Evolutionary conservation across 257 asterid genomes (phyloP), one percentile per base, ranked within the genome.

Genomic region (Jacaranda copaia): DNA sequence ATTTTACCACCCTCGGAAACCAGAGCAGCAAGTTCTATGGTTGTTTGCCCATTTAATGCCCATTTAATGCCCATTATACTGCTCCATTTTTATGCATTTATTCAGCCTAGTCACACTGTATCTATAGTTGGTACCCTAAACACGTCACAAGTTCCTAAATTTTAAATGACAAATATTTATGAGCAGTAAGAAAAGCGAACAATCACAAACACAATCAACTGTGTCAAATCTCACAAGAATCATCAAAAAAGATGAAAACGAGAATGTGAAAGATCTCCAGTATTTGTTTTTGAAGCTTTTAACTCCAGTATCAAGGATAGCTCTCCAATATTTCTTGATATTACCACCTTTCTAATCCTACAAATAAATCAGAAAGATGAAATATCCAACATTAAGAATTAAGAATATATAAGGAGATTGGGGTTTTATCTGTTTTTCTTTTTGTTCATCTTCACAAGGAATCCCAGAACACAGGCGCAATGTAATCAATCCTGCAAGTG

Each of bases 221-320:
- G 57, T 51, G 43, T 40, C 71, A 36, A 53, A 67, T n/a, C 19
- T n/a, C 71, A 68, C 55, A n/a, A n/a, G 36, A 62, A 16, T 51
- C 42, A 52, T 16, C n/a, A n/a, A n/a, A n/a, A n/a, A 8, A 35
- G 35, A 67, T 15, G 20, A 51, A 75, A 16, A 46, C 53, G 48
- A 40, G 3, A 64, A 40, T 5, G 72, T 60, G 42, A 65, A 72
- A 79, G 71, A 66, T 66, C 60, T 69, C 42, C 38, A 76, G 42
- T 48, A 39, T 36, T 8, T 16, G 66, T 51, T 74, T 16, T 43
- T 18, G 66, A 81, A 62, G 53, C 72, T 20, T 63, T 79, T 85
- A 91, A 98, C 90, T 95, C 99, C 84, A 95, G 79, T n/a, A 98
- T 95, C 85, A 95, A 85, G 68, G 99, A 95, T 18, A 98, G 93